A percentile compares a stretch with the other conserved stretches of the same genome.
Evolutionary conservation across 805 yeast species (phyloP).

Genomic region (Saturnispora diversa): DNA sequence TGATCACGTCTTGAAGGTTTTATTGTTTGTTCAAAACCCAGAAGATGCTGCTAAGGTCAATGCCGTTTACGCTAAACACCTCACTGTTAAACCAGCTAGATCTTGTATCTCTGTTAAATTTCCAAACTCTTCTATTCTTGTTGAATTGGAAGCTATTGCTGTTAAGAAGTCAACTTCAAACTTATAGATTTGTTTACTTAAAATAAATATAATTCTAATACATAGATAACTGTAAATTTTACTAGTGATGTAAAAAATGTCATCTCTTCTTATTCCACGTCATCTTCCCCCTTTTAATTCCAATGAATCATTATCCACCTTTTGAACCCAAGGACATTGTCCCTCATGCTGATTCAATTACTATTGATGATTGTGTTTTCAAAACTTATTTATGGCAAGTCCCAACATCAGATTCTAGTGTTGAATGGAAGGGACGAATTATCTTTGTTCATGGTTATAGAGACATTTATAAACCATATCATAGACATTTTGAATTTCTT

Average conservation of each 20-base stretch:
- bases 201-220: not conserved
- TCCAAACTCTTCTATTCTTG: constrained; percentile 41
- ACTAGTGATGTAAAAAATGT: not conserved
- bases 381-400: constrained; percentile 18
- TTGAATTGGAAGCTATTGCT: constrained; percentile 44
- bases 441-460: constrained; percentile 66
- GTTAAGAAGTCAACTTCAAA: constrained; percentile 21
- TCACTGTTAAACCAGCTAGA: constrained; percentile 45
- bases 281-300: not conserved
- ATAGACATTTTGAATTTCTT: constrained; percentile 46
- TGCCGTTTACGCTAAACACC: constrained; percentile 37
- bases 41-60: constrained; percentile 37
- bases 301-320: constrained; percentile 11
- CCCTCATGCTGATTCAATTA: constrained; percentile 9
- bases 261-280: not conserved
- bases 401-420: constrained; percentile 8
- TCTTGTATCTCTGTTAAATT: constrained; percentile 44
- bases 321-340: constrained; percentile 10
- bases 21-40: constrained; percentile 40
- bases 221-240: not conserved
- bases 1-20: constrained; percentile 41
- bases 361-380: constrained; percentile 20
- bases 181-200: constrained; percentile 12
- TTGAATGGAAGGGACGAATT: constrained; percentile 41
- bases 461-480: constrained; percentile 45